These are phyloP conservation scores for Gracilariopsis chorda DNA, from an alignment of 23 red algal species.

Conservation along the genomic window DNA sequence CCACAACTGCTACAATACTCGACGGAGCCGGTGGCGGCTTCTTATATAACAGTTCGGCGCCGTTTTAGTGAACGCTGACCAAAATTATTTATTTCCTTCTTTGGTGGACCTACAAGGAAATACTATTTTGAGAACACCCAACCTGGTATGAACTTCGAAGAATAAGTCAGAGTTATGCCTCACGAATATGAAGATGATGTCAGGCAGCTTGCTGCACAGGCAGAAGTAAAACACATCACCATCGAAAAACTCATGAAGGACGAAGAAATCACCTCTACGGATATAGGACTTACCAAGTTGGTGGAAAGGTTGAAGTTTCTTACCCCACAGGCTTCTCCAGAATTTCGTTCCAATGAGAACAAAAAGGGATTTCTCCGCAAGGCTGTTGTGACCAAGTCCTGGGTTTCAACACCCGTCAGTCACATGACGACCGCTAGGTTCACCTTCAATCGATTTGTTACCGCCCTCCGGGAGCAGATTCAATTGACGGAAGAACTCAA, in stretches of 20 bases:
- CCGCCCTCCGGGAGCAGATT: neutral
- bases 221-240: neutral
- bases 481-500: constrained; percentile 11
- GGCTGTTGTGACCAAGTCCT: neutral
- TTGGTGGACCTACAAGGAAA: neutral
- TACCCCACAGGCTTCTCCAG: neutral
- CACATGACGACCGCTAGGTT: constrained; percentile 11
- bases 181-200: neutral
- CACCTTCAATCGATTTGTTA: constrained; percentile 39
- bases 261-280: neutral
- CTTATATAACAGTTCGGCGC: too few species aligned
- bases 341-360: neutral
- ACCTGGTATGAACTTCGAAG: neutral
- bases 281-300: neutral
- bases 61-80: neutral
- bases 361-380: constrained; percentile 11
- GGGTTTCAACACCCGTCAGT: neutral
- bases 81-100: neutral
- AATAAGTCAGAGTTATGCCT: neutral
- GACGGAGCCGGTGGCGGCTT: too few species aligned
- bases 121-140: neutral
- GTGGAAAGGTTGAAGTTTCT: neutral
- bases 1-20: too few species aligned
- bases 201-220: neutral
- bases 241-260: neutral